These are phyloP conservation scores for Marsdenia floribunda DNA, from an alignment of 257 asterid genomes.

Conservation along the genomic window DNA sequence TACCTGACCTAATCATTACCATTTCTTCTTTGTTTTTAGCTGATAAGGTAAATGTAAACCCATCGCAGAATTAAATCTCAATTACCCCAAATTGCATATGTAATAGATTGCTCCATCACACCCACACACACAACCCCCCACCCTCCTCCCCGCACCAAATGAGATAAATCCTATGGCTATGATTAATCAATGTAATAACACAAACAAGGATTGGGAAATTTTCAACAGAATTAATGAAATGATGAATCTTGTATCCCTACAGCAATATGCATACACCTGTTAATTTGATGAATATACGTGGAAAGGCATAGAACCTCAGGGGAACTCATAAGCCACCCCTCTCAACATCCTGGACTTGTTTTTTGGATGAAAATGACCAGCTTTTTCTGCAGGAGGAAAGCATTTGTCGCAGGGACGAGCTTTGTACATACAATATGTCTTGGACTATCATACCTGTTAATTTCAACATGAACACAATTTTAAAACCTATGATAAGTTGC, in stretches of 20 bases:
- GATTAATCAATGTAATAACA: not conserved
- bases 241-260: not conserved
- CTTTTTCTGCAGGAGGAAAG: not conserved
- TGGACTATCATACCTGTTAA: slow-evolving; percentile 10
- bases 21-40: not conserved
- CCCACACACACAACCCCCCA: no score
- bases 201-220: not conserved
- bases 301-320: not conserved
- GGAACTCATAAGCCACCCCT: not conserved
- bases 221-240: not conserved
- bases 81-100: no score
- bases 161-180: not conserved
- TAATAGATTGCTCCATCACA: no score
- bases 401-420: not conserved
- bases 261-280: not conserved
- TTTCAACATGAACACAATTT: not conserved
- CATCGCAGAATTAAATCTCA: no score
- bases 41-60: no score
- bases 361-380: not conserved
- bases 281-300: not conserved
- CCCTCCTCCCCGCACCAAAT: no score
- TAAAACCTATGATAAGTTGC: not conserved
- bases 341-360: not conserved
- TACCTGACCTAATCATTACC: not conserved
- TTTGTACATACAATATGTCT: not conserved